Percentiles rank a stretch among this genome's conserved stretches.
Conservation (phyloP, 768 basidiomycete genomes). For the Collybiopsis confluens region DNA sequence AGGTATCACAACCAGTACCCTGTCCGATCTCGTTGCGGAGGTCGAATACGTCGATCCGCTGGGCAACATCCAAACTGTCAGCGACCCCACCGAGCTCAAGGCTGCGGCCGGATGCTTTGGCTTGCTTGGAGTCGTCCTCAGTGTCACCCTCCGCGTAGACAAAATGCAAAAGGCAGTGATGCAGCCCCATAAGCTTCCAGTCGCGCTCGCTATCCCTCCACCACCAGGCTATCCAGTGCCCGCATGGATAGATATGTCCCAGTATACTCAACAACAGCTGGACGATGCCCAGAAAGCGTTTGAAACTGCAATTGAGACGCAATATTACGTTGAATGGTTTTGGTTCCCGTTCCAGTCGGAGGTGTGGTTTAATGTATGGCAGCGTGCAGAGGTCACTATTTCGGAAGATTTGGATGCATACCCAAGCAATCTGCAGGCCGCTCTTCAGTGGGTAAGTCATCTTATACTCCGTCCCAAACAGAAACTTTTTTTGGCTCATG, state of each 20-base stretch:
- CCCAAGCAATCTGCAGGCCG: constrained; percentile 4
- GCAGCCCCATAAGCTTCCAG: constrained; percentile 15
- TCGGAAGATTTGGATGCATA: constrained; percentile 6
- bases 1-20: constrained; percentile 17
- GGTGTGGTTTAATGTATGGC: constrained; percentile 24
- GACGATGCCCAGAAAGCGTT: constrained; percentile 18
- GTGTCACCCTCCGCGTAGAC: constrained; percentile 22
- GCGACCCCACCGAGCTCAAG: constrained; percentile 17
- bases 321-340: constrained; percentile 25
- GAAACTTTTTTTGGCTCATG: neutral
- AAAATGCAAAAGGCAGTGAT: constrained; percentile 20
- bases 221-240: constrained; percentile 18
- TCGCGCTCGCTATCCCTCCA: constrained; percentile 22
- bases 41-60: constrained; percentile 22
- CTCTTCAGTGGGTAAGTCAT: constrained; percentile 6
- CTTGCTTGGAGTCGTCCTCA: constrained; percentile 21
- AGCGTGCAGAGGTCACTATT: neutral
- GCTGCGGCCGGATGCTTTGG: constrained; percentile 24
- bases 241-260: constrained; percentile 14
- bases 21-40: constrained; percentile 21
- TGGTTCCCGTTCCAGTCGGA: constrained; percentile 24
- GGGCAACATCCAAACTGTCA: constrained; percentile 15
- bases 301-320: constrained; percentile 16
- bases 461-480: no score
- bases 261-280: constrained; percentile 13